Evolutionary conservation across 495 filamentous ascomycete species (phyloP), one percentile per base, ranked within the genome.

Genomic region (Neurospora tetrasperma): DNA sequence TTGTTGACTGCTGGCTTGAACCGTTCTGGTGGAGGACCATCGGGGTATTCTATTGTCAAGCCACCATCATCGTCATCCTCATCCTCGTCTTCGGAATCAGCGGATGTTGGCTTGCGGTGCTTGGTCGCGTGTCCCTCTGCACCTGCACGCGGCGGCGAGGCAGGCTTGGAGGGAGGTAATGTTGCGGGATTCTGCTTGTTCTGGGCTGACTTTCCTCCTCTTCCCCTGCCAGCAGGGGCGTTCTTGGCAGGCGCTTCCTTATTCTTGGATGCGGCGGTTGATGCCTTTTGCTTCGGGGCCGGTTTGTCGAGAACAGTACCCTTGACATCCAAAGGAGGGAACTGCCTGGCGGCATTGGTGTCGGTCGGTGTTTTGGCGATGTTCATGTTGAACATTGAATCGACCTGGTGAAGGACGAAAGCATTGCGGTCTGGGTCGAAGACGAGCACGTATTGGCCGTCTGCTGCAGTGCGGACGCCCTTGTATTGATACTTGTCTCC

Each of bases 321-420:
- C 66, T 76, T 78, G 68, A 80, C 74, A 70, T 82, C 80, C 27
- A 86, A 78, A 7, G 84, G 85, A 4, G 83, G 79, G 73, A 82
- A 81, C 69, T 84, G 78, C 70, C 81, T 79, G 41, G 84, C 82
- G 72, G 76, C 73, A 44, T 82, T 78, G 71, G 72, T 76, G 69
- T 83, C 83, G 70, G 76, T 80, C 1, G 85, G 85, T 5, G 81
- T 85, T 39, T 80, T 79, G 23, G 84, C 82, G 23, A 88, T 75
- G 75, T 88, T 88, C 87, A 89, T 88, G 76, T 88, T 83, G 79
- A 89, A 89, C 69, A 83, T 84, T n/a, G 86, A 88, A 73, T 89
- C 85, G 42, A 89, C 79, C 48, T 82, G 83, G 78, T 89, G 85
- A n/a, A 89, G 79, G 48, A 89, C 82, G 75, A 88, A 86, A 70